Percentiles rank a stretch among this genome's conserved stretches.
These are phyloP conservation scores for Sphaerulina musiva DNA, from an alignment of 2,329 filamentous ascomycete species.

Conservation along the genomic window DNA sequence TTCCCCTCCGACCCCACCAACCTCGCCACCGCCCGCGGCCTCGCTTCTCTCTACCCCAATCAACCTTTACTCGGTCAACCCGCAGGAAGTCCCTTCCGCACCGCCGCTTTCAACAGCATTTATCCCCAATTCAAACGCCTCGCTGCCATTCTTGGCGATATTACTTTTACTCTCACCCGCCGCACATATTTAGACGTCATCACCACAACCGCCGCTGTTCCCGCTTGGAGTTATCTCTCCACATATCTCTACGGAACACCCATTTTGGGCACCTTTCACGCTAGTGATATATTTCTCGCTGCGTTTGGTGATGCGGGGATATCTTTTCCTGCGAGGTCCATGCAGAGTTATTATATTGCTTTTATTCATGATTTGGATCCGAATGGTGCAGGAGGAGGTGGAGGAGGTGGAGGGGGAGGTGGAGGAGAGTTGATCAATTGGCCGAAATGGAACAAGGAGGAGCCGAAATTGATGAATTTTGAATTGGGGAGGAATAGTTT, in stretches of 20 bases:
- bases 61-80: conserved; percentile 39
- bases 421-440: conserved; percentile 36
- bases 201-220: conserved; percentile 40
- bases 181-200: conserved; percentile 55
- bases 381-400: conserved; percentile 42
- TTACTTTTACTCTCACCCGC: conserved; percentile 66
- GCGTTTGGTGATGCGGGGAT: not conserved
- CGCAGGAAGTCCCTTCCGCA: conserved; percentile 66
- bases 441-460: conserved; percentile 49
- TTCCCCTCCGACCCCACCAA: conserved; percentile 44
- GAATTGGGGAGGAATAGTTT: conserved; percentile 14
- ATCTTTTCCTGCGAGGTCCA: conserved; percentile 33
- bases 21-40: conserved; percentile 38
- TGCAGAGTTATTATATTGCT: conserved; percentile 64
- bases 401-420: too few species aligned
- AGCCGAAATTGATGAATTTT: conserved; percentile 48
- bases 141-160: conserved; percentile 65
- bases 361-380: conserved; percentile 67
- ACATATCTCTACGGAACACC: conserved; percentile 67
- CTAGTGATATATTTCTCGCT: conserved; percentile 41
- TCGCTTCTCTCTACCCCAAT: conserved; percentile 60
- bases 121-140: conserved; percentile 74
- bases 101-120: conserved; percentile 59
- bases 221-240: conserved; percentile 69
- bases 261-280: conserved; percentile 68